Evolutionary conservation across 1,139 yeast species (phyloP), one percentile per base, ranked within the genome.

Genomic region (Pneumocystis canis): DNA sequence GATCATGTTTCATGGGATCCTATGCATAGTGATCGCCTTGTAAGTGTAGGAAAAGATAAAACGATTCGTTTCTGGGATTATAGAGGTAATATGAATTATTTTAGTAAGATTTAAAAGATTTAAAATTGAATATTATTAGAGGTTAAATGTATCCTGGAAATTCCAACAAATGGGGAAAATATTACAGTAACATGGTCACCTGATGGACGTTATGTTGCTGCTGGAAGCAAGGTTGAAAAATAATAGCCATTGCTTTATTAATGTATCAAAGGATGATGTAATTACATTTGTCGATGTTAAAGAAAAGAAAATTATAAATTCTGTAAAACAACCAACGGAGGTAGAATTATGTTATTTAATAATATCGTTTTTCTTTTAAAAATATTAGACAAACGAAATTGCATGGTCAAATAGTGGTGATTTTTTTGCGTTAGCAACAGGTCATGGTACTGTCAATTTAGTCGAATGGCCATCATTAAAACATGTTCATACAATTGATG

Each of bases 111-210:
- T 16, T 25, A 18, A 37, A 20, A 30, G 16, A 60, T 28, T n/a
- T 25, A 5, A 5, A n/a, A 25, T 47, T 47, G n/a, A 37, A 5
- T n/a, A 20, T 30, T 25, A n/a, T 41, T 33, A 62, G 64, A 59
- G 25, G 39, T 39, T 2, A 58, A 62, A 33, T 62, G 61, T 30
- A n/a, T 63, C 9, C 35, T 39, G 33, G 56, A 58, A 16, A 47
- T 65, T 25, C 33, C 30, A 5, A 33, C 62, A 33, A 41, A 60
- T 25, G 56, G 59, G 18, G 63, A 65, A 11, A 64, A 58, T 7
- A 77, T 92, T 60, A 86, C 95, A 71, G 96, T 87, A 16, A 78
- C 88, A 4, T 92, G 95, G 84, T 86, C 95, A 25, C 97, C 98
- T 2, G 89, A 89, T 74, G 98, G 97, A 25, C 83, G 83, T 65